Evolutionary conservation across 345 rosid genomes (phyloP), one percentile per base, ranked within the genome.

Genomic region (Limnanthes douglasii): DNA sequence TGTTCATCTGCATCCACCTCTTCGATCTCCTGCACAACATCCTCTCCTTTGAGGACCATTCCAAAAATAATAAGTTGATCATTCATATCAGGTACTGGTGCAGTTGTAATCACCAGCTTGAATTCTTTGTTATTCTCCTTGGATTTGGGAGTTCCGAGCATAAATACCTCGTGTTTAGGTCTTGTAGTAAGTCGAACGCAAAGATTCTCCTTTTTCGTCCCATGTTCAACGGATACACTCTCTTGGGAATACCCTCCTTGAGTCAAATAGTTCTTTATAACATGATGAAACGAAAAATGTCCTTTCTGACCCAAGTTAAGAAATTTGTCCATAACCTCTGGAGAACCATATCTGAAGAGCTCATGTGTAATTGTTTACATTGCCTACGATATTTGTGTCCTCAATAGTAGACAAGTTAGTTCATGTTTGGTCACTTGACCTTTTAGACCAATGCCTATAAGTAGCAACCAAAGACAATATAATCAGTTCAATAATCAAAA

Each of bases 21-120:
- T 52, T 76, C 86, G 10, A 72, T 76, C 69, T 76, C 94, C 92
- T 83, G 92, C 23, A 83, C 94, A 23, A 78, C 83, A 45, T 78
- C 94, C 44, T 83, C 72, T 30, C 94, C 92, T 56, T 69, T 69
- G 34, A 83, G 45, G 16, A 78, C 86, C 56, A 79, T 61, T 34
- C 94, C 94, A 56, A 83, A 83, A 47, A 75, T 82, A 29, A 69
- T 53, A 39, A 78, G 69, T 43, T 63, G 78, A 26, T 83, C 83
- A 43, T 54, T 70, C 34, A 83, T 46, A 63, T 83, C 78, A 4
- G 94, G 94, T 48, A 83, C 75, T 41, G 92, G 94, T 6, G 94
- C 82, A 15, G 94, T 82, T 23, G 94, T 83, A 41, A 83, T 78
- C 33, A 66, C 62, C 25, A 83, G 53, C 45, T 70, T 86, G 30